Evolutionary conservation across 768 basidiomycete species (phyloP), one percentile per base, ranked within the genome.

Genomic region (Atractiella rhizophila): DNA sequence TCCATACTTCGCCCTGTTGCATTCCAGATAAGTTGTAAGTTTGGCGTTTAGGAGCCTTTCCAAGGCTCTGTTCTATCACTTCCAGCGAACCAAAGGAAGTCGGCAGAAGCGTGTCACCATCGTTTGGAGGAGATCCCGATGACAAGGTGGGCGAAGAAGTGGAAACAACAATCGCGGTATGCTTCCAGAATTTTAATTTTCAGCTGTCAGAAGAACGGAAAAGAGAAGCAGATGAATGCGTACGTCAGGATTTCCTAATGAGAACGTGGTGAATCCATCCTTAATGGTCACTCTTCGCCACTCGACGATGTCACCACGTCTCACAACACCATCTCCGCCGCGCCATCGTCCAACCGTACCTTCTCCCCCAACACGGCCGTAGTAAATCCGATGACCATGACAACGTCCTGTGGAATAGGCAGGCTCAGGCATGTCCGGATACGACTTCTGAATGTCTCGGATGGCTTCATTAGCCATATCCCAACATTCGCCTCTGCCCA

Each of bases 301-400:
- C 47, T 70, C 65, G 26, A 67, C 63, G 35, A 72, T 65, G 42
- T 72, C 69, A 7, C 70, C 69, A 33, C 66, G 52, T 15, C 69
- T 58, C 6, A 70, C 59, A 18, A 63, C 59, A 41, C 63, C 62
- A 48, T 71, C 69, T 1, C 66, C 68, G 4, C 67, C 67, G 7
- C 66, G 51, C 68, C 68, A 69, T 26, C 61, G 52, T 26, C 65
- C 66, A 4, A 51, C 51, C 25, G 43, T 6, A 27, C 60, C 60
- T 39, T 53, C 49, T n/a, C 53, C 52, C 37, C 46, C 54, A 19
- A 59, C 66, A 45, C 48, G 28, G 29, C 58, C 67, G 45, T 57
- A 60, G 45, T 58, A 70, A 37, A 71, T 61, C 28, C 70, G 59
- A 48, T 69, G 67, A 0, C 69, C 69, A 46, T 71, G 69, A 33